phyloP scores from a whole-genome alignment of 1,139 yeast genomes.

The Suhomyces maxii region DNA sequence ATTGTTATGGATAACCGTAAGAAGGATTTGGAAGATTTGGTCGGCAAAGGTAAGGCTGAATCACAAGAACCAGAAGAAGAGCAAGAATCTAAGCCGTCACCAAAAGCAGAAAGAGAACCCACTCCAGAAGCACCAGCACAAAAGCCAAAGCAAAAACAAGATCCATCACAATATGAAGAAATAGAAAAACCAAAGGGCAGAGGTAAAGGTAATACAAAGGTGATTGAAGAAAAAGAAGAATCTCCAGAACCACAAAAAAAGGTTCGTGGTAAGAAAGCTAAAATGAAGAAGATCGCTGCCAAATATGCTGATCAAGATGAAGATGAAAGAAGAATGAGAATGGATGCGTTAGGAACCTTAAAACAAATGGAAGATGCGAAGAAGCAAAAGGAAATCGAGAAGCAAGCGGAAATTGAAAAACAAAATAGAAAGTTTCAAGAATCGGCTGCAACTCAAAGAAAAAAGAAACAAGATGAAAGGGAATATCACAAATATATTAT shows the following conservation, averaged over 20 bases:
- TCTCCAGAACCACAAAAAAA: constrained; percentile 14
- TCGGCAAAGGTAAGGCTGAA: constrained; percentile 8
- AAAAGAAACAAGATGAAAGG: constrained; percentile 36
- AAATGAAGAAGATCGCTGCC: constrained; percentile 75
- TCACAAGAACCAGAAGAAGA: constrained; percentile 16
- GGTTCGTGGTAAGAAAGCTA: constrained; percentile 82
- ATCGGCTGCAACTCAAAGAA: constrained; percentile 15
- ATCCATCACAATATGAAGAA: constrained; percentile 2
- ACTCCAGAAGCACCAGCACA: constrained; percentile 10
- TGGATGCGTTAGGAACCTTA: constrained; percentile 82
- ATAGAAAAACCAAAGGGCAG: constrained; percentile 2
- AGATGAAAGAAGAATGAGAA: constrained; percentile 70
- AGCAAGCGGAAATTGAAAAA: constrained; percentile 27
- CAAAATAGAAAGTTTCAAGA: constrained; percentile 26
- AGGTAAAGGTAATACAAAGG: constrained; percentile 3
- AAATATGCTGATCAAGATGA: constrained; percentile 93
- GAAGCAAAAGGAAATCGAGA: constrained; percentile 25
- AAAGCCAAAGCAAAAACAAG: constrained; percentile 8
- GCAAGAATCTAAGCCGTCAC: constrained; percentile 7
- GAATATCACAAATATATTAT: constrained; percentile 50
- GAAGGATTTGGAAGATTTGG: constrained; percentile 22
- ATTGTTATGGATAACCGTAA: constrained; percentile 38
- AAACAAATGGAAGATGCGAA: constrained; percentile 57
- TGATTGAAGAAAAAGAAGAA: constrained; percentile 8
- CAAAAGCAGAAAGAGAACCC: constrained; percentile 10